Evolutionary conservation across 2,329 filamentous ascomycete genomes (phyloP), one percentile per base, ranked within the genome.

Genomic region (Fonsecaea erecta): DNA sequence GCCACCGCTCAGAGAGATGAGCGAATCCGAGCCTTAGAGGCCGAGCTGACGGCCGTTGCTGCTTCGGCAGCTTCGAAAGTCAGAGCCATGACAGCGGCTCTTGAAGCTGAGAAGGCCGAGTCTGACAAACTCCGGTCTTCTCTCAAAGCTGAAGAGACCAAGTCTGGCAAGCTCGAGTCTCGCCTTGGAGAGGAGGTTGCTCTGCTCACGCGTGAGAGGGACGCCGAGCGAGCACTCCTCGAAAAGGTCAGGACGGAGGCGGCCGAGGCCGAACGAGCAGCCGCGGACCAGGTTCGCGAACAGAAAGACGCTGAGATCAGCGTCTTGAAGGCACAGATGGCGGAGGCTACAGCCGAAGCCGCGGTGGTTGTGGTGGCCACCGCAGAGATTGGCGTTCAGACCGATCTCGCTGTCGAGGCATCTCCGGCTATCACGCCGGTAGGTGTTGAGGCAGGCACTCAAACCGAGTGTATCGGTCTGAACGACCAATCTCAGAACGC

Each of bases 261-360:
- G 3, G 43, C 43, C 21, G 8, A 14, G 43, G 43, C 43, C 21
- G 14, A 40, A 18, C n/a, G 37, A 24, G 54, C 54, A 18, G 54
- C 54, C 16, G 54, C 32, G 16, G 18, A 18, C 32, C 28, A 5
- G 32, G 54, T 35, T n/a, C 28, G 28, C 54, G 18, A n/a, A 40
- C 28, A n/a, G 28, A 57, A 43, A 21, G 54, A 40, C 34, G 54
- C 37, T 28, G 37, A 57, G 26, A 46, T 40, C 54, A 57, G 24
- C 54, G 34, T n/a, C 30, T 11, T 37, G 34, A 57, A 57, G 26
- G n/a, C 34, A 43, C 18, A 57, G 32, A 18, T 57, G 11, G 34
- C 54, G 24, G 37, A 28, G 43, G 43, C 43, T 12, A 4, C 24
- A 21, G 43, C 18, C 43, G 2, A 26, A 18, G 43, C 8, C 43